These are phyloP conservation scores for Aureobasidium sp. DNA, from an alignment of 2,329 filamentous ascomycete species.

Conservation along the genomic window DNA sequence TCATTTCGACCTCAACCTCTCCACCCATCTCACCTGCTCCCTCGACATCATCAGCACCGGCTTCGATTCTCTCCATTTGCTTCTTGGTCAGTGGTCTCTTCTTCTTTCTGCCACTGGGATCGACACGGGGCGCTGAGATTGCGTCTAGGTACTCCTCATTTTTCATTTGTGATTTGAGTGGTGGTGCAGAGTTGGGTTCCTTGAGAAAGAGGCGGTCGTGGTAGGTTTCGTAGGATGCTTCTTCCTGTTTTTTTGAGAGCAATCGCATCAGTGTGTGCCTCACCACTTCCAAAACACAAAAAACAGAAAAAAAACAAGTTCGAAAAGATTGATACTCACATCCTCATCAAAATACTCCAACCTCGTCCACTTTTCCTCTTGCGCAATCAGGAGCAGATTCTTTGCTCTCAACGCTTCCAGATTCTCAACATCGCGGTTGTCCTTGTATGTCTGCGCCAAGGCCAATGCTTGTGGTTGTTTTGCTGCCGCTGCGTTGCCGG, in stretches of 20 bases:
- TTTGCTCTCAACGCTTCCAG: slow-evolving; percentile 64
- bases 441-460: slow-evolving; percentile 24
- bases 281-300: not conserved
- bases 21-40: slow-evolving; percentile 5
- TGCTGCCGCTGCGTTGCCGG: slow-evolving; percentile 23
- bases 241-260: slow-evolving; percentile 35
- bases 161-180: slow-evolving; percentile 49
- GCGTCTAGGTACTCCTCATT: slow-evolving; percentile 56
- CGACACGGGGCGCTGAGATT: slow-evolving; percentile 49
- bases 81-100: slow-evolving; percentile 30
- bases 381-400: slow-evolving; percentile 67
- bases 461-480: slow-evolving; percentile 20
- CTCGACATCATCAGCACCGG: slow-evolving; percentile 18
- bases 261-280: too few relatives aligned
- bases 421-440: slow-evolving; percentile 50
- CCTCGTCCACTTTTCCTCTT: slow-evolving; percentile 74
- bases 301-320: not conserved
- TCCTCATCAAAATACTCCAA: slow-evolving; percentile 80
- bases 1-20: slow-evolving; percentile 8
- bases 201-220: slow-evolving; percentile 62
- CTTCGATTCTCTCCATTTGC: slow-evolving; percentile 23
- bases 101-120: slow-evolving; percentile 32
- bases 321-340: too few relatives aligned
- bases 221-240: slow-evolving; percentile 69
- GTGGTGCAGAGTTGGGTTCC: slow-evolving; percentile 35